Conservation (phyloP, 2,329 filamentous ascomycete species). For the Clonostachys sp. region DNA sequence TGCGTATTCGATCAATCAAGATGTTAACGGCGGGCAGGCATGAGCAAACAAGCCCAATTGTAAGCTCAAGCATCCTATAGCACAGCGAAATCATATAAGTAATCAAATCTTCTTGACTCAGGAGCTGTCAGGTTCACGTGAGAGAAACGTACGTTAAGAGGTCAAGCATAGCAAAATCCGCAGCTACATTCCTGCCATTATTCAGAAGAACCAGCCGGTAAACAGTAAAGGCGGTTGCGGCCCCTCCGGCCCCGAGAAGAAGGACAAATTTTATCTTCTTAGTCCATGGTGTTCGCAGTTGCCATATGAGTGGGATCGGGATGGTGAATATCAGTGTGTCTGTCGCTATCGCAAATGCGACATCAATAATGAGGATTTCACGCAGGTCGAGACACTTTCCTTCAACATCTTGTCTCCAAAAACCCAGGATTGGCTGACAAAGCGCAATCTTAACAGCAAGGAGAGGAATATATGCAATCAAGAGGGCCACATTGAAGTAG, state of each 20-base stretch:
- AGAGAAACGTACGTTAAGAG: background rate
- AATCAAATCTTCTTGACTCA: background rate
- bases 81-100: background rate
- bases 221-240: constrained; percentile 15
- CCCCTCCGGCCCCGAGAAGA: constrained; percentile 19
- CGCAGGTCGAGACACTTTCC: constrained; percentile 17
- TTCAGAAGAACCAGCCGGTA: constrained; percentile 8
- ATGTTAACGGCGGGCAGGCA: constrained; percentile 15
- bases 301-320: constrained; percentile 20
- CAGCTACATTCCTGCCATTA: background rate
- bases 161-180: background rate
- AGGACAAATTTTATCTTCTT: constrained; percentile 22
- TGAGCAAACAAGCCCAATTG: constrained; percentile 17
- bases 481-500: constrained; percentile 13
- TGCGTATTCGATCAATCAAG: constrained; percentile 2
- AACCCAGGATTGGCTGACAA: constrained; percentile 11
- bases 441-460: constrained; percentile 13
- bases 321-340: constrained; percentile 22
- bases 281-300: constrained; percentile 12
- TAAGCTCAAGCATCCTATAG: constrained; percentile 9
- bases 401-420: constrained; percentile 10
- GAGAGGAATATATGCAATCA: constrained; percentile 14
- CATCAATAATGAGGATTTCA: constrained; percentile 21
- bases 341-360: constrained; percentile 18
- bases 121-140: background rate